Conservation (phyloP, 2,329 filamentous ascomycete genomes). For the Fusarium drepaniforme region DNA sequence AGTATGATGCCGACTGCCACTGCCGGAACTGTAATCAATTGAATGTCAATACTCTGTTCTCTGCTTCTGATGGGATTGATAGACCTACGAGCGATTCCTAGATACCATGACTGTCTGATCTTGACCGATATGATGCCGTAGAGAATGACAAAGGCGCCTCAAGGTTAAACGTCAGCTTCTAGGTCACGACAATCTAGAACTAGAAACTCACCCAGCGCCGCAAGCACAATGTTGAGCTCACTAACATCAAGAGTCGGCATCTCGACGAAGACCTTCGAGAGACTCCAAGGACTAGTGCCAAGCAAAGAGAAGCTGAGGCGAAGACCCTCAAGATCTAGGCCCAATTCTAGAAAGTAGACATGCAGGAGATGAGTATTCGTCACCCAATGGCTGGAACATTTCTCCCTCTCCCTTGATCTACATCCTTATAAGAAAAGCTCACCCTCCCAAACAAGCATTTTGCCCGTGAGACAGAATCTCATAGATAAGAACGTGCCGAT, state of each 20-base stretch:
- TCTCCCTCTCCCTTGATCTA: conserved; percentile 7
- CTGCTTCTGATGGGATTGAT: conserved; percentile 50
- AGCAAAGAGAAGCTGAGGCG: background rate
- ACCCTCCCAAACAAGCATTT: background rate
- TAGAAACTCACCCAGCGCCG: background rate
- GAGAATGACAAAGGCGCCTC: conserved; percentile 60
- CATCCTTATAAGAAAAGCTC: background rate
- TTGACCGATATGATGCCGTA: conserved; percentile 65
- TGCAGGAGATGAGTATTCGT: background rate
- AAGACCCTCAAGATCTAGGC: background rate
- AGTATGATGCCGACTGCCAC: conserved; percentile 65
- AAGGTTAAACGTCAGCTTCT: conserved; percentile 56
- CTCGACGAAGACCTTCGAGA: background rate
- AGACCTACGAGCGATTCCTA: conserved; percentile 64
- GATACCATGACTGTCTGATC: conserved; percentile 65
- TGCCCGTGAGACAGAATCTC: background rate
- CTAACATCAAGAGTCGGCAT: conserved; percentile 56
- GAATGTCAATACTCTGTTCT: background rate
- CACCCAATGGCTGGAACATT: conserved; percentile 3
- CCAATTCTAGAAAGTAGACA: background rate
- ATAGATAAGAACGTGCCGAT: background rate
- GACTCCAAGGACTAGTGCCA: background rate
- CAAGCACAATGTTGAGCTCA: background rate
- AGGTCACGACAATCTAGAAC: conserved; percentile 63
- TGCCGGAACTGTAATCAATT: conserved; percentile 60